phyloP scores from a whole-genome alignment of 1,284 basidiomycete species.

The Wolfiporia cocos region DNA sequence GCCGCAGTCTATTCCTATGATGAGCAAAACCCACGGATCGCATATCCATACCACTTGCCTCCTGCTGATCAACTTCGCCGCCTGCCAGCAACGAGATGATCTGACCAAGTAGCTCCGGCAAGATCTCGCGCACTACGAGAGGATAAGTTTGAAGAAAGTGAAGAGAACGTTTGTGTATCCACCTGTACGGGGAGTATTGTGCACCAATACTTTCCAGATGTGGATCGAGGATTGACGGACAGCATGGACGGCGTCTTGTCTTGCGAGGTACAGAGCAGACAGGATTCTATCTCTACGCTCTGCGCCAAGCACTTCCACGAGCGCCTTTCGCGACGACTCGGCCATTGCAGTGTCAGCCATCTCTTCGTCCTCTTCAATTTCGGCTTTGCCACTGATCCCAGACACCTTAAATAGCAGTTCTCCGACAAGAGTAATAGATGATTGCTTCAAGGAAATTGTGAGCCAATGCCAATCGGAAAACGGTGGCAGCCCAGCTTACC shows the following conservation, averaged over 20 bases:
- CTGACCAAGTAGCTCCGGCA: conserved; percentile 81
- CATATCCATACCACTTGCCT: conserved; percentile 46
- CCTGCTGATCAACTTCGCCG: conserved; percentile 83
- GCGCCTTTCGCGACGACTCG: conserved; percentile 79
- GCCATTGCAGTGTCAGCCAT: conserved; percentile 56
- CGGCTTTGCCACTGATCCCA: conserved; percentile 90
- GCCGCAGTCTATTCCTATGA: conserved; percentile 59
- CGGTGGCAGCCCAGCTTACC: too few species aligned
- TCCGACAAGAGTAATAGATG: conserved; percentile 92
- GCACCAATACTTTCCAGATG: conserved; percentile 97
- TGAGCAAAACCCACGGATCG: neutral
- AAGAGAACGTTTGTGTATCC: conserved; percentile 10
- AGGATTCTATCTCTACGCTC: conserved; percentile 91
- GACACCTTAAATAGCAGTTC: conserved; percentile 98
- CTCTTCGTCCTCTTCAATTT: conserved; percentile 77
- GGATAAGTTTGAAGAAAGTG: neutral
- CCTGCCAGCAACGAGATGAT: conserved; percentile 75
- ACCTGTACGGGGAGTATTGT: conserved; percentile 85
- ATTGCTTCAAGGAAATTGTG: conserved; percentile 69
- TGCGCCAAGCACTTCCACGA: conserved; percentile 83
- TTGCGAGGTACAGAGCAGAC: conserved; percentile 87
- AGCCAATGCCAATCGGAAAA: too few species aligned
- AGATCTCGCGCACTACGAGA: conserved; percentile 83
- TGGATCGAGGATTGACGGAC: conserved; percentile 92
- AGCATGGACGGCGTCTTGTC: conserved; percentile 88